These are phyloP conservation scores for Trichophyton mentagrophytes DNA, from an alignment of 2,329 filamentous ascomycete genomes.

Conservation along the genomic window DNA sequence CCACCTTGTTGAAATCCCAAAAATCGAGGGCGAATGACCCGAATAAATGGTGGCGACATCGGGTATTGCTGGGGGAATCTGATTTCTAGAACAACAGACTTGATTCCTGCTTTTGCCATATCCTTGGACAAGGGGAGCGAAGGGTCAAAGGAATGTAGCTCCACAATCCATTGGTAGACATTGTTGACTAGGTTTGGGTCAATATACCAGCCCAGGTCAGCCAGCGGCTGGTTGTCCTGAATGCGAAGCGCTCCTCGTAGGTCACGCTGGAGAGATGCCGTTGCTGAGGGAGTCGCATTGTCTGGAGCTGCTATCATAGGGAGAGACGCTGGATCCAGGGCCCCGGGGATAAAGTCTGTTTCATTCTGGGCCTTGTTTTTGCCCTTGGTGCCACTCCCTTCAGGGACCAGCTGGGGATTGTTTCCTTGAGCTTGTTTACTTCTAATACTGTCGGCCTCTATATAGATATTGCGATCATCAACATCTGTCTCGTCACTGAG, in stretches of 20 bases:
- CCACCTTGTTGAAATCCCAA: constrained; percentile 58
- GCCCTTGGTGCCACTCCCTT: neutral
- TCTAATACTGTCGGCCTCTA: constrained; percentile 8
- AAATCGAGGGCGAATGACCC: constrained; percentile 70
- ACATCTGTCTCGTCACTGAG: constrained; percentile 36
- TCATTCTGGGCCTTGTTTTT: constrained; percentile 14
- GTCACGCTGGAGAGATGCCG: constrained; percentile 51
- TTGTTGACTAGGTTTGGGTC: constrained; percentile 54
- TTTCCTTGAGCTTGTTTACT: constrained; percentile 4
- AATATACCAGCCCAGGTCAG: constrained; percentile 74
- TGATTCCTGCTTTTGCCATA: constrained; percentile 50
- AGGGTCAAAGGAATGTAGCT: constrained; percentile 68
- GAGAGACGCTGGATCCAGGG: constrained; percentile 48
- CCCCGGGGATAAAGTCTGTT: constrained; percentile 56
- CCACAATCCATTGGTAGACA: constrained; percentile 82
- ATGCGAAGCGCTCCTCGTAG: constrained; percentile 50
- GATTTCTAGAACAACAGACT: constrained; percentile 66
- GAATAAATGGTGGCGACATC: constrained; percentile 68
- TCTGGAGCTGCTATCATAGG: constrained; percentile 52
- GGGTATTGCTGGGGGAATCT: constrained; percentile 69
- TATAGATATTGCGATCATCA: constrained; percentile 35
- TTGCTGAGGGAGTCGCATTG: constrained; percentile 51
- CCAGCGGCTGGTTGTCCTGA: constrained; percentile 48
- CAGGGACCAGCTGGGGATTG: neutral
- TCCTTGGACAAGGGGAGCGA: constrained; percentile 59